Evolutionary conservation across 176 grass and related monocot genomes (phyloP), one percentile per base, ranked within the genome.

Genomic region (Oryza glaberrima): DNA sequence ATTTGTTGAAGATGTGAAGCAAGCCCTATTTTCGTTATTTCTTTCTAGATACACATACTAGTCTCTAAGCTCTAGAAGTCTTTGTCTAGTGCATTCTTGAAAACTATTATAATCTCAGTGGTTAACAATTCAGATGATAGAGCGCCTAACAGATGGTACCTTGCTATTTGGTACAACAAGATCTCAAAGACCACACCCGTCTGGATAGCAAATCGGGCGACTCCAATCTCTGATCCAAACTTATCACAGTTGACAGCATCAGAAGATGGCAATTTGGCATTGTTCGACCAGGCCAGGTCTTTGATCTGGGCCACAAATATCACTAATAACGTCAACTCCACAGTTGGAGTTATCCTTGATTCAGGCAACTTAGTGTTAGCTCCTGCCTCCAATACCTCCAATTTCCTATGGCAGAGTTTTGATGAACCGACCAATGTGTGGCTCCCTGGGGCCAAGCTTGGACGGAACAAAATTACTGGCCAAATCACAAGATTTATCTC

Each of bases 91-190:
- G 49, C 49, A 52, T 11, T 52, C 14, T 16, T 16, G 49, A 52
- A 52, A 52, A 0, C 49, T 52, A 51, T 16, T 51, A 51, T 51
- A 58, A 58, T 20, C 5, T 8, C 0, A 58, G 17, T 58, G 54
- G 0, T 58, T 8, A 7, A 58, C 17, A 58, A 58, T 58, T 20
- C 54, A 58, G 54, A 58, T 58, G 51, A 10, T 9, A 89, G 38
- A 7, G 17, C 28, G 17, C 44, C 14, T 67, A 44, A 71, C 5
- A 79, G 43, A 67, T 81, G 86, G 73, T 93, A 90, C 38, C 63
- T 93, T 46, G 87, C 78, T 11, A 81, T 92, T 19, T 92, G 90
- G 90, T 87, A 83, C 84, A 87, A 70, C 47, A 87, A 90, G 56
- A 63, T 93, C 20, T 35, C 88, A 3, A 9, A 77, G 46, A 46